phyloP scores from a whole-genome alignment of 2,329 filamentous ascomycete species.

The Alternaria arbusti region DNA sequence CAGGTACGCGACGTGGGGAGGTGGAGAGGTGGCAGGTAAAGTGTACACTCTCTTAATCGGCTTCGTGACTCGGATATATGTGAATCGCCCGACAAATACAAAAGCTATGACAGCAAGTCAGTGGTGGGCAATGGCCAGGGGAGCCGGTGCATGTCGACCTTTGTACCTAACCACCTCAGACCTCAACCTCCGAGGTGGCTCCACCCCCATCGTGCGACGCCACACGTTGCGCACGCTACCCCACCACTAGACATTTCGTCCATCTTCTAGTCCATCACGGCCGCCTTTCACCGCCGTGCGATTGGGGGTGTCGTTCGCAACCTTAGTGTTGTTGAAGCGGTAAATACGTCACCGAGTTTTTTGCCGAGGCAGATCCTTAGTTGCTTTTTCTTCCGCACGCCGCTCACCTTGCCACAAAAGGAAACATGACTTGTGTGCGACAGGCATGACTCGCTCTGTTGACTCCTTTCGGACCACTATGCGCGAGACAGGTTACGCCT shows the following conservation, averaged over 20 bases:
- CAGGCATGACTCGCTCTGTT: not conserved
- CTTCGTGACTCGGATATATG: not conserved
- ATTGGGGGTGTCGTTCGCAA: not conserved
- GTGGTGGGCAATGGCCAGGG: not conserved
- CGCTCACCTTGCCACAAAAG: constrained; percentile 5
- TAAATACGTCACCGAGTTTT: constrained; percentile 5
- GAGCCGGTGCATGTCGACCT: constrained; percentile 4
- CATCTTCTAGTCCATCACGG: not conserved
- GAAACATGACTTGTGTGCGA: not conserved
- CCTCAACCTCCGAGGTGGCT: not conserved
- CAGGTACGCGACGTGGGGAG: not conserved
- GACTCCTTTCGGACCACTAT: not conserved
- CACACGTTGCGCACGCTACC: not conserved
- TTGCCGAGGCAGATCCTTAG: constrained; percentile 3
- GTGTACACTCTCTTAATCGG: not conserved
- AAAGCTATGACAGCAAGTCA: not conserved
- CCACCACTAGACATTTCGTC: not conserved
- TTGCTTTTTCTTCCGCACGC: not conserved
- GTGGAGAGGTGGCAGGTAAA: not conserved
- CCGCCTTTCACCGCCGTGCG: not conserved
- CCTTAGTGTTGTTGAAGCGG: not conserved
- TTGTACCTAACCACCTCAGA: not conserved
- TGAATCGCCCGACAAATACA: not conserved
- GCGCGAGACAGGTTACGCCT: not conserved
- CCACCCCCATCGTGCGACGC: constrained; percentile 2